Percentiles rank a stretch among this genome's conserved stretches.
Evolutionary conservation across 257 asterid genomes (phyloP).

Genomic region (Voacanga thouarsii): DNA sequence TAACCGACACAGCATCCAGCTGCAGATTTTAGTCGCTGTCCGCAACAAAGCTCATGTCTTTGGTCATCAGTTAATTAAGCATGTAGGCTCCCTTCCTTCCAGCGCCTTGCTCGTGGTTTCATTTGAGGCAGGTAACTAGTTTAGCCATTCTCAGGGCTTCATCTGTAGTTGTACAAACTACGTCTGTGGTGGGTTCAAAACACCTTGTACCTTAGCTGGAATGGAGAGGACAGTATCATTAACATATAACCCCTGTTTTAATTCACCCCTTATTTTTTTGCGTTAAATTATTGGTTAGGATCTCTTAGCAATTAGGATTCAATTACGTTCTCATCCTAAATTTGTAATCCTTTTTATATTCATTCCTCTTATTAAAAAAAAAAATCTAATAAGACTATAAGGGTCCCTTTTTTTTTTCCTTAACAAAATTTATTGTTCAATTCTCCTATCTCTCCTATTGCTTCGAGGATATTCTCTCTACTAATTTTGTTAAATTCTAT

Average conservation of each 20-base stretch:
- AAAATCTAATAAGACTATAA: too few species aligned
- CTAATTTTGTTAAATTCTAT: too few species aligned
- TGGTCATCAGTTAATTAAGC: slow-evolving; percentile 64
- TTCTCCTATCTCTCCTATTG: too few species aligned
- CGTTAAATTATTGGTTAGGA: too few species aligned
- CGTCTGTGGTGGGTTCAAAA: slow-evolving; percentile 97
- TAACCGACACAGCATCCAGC: slow-evolving; percentile 40
- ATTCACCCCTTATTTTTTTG: too few species aligned
- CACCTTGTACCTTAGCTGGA: slow-evolving; percentile 67
- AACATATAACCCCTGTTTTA: not conserved
- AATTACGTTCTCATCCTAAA: too few species aligned
- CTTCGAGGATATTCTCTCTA: too few species aligned
- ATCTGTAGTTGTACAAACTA: slow-evolving; percentile 95
- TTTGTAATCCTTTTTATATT: too few species aligned
- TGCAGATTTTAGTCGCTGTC: slow-evolving; percentile 66
- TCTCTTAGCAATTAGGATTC: too few species aligned
- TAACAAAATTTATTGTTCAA: too few species aligned
- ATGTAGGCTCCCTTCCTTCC: slow-evolving; percentile 71
- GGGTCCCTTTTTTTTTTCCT: too few species aligned
- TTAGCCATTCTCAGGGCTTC: slow-evolving; percentile 98
- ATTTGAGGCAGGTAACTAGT: slow-evolving; percentile 85
- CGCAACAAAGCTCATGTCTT: slow-evolving; percentile 87
- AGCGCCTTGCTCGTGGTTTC: slow-evolving; percentile 69
- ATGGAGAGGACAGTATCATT: not conserved
- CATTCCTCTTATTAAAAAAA: too few species aligned